Evolutionary conservation across 2,329 filamentous ascomycete genomes (phyloP).

Genomic region (Emmonsia crescens): DNA sequence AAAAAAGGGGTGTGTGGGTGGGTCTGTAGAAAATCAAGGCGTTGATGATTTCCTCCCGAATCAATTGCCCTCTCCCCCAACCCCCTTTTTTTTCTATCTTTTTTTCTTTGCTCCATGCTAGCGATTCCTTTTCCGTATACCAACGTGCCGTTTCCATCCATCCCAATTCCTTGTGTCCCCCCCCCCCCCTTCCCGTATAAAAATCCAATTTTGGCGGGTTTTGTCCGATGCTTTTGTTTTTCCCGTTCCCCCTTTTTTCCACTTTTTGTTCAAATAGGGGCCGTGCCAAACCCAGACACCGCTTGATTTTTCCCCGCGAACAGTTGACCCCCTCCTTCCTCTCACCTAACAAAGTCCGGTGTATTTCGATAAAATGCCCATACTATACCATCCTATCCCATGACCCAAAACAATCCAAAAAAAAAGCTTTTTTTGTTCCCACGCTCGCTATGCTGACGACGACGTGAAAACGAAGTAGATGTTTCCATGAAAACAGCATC

Average conservation of each 20-base stretch:
- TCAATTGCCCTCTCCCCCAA: neutral
- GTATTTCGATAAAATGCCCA: neutral
- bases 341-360: neutral
- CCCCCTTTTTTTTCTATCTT: neutral
- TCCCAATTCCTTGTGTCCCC: slow-evolving; percentile 6
- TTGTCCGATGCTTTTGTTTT: slow-evolving; percentile 6
- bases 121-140: slow-evolving; percentile 4
- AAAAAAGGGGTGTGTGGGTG: slow-evolving; percentile 1
- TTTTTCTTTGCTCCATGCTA: slow-evolving; percentile 2
- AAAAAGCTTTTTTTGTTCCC: neutral
- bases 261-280: slow-evolving; percentile 11
- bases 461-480: slow-evolving; percentile 6
- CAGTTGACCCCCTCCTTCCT: neutral
- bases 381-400: neutral
- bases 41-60: slow-evolving; percentile 1
- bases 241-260: slow-evolving; percentile 5
- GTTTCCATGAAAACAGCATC: slow-evolving; percentile 6
- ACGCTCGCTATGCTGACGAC: slow-evolving; percentile 13
- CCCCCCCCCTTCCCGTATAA: no score
- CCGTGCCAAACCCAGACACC: slow-evolving; percentile 2
- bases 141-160: slow-evolving; percentile 6
- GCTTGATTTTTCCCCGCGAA: neutral
- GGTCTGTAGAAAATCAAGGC: neutral
- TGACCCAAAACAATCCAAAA: neutral
- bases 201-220: slow-evolving; percentile 2